Evolutionary conservation across 345 rosid species (phyloP).

Genomic region (Boechera stricta): DNA sequence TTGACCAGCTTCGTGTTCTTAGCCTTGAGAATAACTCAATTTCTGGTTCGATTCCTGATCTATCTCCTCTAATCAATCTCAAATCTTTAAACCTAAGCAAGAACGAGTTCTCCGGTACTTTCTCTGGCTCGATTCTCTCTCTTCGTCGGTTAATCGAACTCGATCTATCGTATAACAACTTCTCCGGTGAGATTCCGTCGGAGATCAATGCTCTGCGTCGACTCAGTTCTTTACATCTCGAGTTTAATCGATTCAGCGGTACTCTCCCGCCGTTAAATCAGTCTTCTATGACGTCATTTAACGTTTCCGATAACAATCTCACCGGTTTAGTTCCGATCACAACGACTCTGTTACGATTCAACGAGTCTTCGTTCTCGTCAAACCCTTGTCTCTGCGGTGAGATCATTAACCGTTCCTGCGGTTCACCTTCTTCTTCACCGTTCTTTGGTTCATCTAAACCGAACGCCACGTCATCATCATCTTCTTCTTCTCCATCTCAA

Average conservation of each 20-base stretch:
- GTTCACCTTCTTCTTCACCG: constrained; percentile 56
- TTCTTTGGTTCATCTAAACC: constrained; percentile 55
- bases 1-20: constrained; percentile 90
- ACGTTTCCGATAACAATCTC: constrained; percentile 80
- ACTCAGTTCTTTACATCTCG: constrained; percentile 63
- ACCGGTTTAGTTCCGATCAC: constrained; percentile 73
- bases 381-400: constrained; percentile 84
- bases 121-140: constrained; percentile 57
- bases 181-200: constrained; percentile 70
- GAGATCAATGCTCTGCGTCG: constrained; percentile 55
- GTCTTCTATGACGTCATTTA: constrained; percentile 53
- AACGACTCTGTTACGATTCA: constrained; percentile 64
- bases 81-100: constrained; percentile 57
- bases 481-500: constrained; percentile 11
- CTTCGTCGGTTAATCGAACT: constrained; percentile 63
- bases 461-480: constrained; percentile 46
- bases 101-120: constrained; percentile 66
- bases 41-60: constrained; percentile 80
- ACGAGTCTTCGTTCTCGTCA: constrained; percentile 53
- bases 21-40: constrained; percentile 79
- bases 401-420: constrained; percentile 65
- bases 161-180: constrained; percentile 63
- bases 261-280: constrained; percentile 74
- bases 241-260: constrained; percentile 66
- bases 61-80: constrained; percentile 66